Conservation (phyloP, 495 filamentous ascomycete genomes). For the Amphirosellinia nigrospora region DNA sequence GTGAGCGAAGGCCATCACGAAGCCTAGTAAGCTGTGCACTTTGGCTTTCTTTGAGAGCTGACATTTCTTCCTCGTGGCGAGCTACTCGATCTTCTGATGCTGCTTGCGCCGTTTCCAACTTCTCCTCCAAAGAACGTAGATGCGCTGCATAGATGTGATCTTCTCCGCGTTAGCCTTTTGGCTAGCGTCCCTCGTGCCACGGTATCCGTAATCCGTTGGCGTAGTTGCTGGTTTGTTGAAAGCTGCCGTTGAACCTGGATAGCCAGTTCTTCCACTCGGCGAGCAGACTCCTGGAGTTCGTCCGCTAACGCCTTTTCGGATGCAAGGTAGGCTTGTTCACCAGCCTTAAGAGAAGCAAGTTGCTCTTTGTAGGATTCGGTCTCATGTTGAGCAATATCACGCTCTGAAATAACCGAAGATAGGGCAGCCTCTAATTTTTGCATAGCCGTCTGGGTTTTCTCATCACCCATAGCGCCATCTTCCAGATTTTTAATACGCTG, state of each 20-base stretch:
- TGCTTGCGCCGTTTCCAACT: slow-evolving; percentile 81
- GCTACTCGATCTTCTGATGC: slow-evolving; percentile 82
- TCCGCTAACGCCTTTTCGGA: slow-evolving; percentile 67
- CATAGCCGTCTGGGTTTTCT: slow-evolving; percentile 63
- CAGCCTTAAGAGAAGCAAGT: slow-evolving; percentile 65
- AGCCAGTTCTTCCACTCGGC: slow-evolving; percentile 77
- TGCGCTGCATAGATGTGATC: slow-evolving; percentile 83
- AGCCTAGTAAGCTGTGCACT: slow-evolving; percentile 78
- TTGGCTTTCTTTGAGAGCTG: slow-evolving; percentile 75
- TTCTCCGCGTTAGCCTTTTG: slow-evolving; percentile 77
- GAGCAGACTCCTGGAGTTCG: slow-evolving; percentile 72
- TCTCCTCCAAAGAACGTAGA: slow-evolving; percentile 83
- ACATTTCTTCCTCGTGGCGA: slow-evolving; percentile 85
- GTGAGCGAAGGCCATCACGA: slow-evolving; percentile 56
- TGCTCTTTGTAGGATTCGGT: slow-evolving; percentile 64
- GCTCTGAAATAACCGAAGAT: slow-evolving; percentile 70
- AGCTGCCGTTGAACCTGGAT: slow-evolving; percentile 79
- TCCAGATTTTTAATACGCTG: slow-evolving; percentile 64
- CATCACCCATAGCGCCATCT: slow-evolving; percentile 47
- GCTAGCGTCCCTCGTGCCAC: slow-evolving; percentile 86
- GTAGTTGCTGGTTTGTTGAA: slow-evolving; percentile 72
- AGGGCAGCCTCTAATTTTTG: slow-evolving; percentile 68
- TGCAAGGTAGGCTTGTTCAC: slow-evolving; percentile 66
- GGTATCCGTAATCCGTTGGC: slow-evolving; percentile 81
- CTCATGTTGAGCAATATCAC: slow-evolving; percentile 69